phyloP scores from a whole-genome alignment of 1,284 basidiomycete species.

The Cryptococcus sp. region DNA sequence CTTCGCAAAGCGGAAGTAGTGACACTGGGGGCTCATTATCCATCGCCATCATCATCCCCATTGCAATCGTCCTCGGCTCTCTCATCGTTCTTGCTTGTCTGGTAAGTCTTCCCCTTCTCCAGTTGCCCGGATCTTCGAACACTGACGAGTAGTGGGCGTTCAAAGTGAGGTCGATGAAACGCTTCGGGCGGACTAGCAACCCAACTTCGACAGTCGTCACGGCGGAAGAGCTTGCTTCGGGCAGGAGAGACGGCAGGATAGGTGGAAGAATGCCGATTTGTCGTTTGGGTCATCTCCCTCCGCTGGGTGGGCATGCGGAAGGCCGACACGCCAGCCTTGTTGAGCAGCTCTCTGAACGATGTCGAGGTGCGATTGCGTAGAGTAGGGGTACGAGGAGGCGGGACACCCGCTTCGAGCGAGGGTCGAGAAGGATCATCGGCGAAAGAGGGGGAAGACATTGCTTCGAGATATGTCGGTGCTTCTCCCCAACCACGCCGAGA shows the following conservation, averaged over 20 bases:
- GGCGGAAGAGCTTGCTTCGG: constrained; percentile 2
- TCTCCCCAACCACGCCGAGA: constrained; percentile 25
- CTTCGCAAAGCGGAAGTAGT: not conserved
- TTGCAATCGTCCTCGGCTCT: not conserved
- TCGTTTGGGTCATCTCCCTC: too few relatives aligned
- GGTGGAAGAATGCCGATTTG: constrained; percentile 8
- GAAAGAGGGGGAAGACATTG: constrained; percentile 23
- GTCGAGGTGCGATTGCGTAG: constrained; percentile 20
- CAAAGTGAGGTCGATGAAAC: not conserved
- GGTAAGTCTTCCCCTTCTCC: not conserved
- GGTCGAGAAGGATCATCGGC: not conserved
- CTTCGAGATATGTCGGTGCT: constrained; percentile 33
- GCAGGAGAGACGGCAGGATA: not conserved
- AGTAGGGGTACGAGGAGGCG: constrained; percentile 6
- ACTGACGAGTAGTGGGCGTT: not conserved
- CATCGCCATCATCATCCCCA: constrained; percentile 1
- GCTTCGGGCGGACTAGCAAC: not conserved
- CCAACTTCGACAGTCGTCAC: not conserved
- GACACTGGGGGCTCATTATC: not conserved
- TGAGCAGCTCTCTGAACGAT: constrained; percentile 20
- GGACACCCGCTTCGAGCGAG: constrained; percentile 9
- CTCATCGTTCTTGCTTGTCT: not conserved
- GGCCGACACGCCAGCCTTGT: constrained; percentile 15
- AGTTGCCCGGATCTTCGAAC: not conserved
- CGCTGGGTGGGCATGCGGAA: too few relatives aligned